Evolutionary conservation across 2,329 filamentous ascomycete genomes (phyloP).

Genomic region (Lachnellula arida): DNA sequence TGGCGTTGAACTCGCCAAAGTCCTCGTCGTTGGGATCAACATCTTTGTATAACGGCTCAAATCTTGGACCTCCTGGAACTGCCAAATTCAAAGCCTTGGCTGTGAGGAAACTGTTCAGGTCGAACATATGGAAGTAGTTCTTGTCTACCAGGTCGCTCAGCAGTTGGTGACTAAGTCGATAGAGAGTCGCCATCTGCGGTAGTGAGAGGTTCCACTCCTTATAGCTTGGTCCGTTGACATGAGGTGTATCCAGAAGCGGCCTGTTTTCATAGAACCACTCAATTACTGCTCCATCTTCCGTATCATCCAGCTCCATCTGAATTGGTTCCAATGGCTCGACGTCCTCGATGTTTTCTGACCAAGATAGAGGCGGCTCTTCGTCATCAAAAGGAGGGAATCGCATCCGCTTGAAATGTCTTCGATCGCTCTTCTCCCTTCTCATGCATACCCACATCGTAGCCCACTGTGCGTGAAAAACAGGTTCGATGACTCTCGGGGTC

Average conservation of each 20-base stretch:
- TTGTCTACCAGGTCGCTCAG: slow-evolving; percentile 89
- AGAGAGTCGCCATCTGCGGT: slow-evolving; percentile 93
- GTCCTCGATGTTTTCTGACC: slow-evolving; percentile 98
- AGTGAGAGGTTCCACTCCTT: slow-evolving; percentile 90
- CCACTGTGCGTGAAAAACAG: slow-evolving; percentile 97
- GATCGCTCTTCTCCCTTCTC: slow-evolving; percentile 95
- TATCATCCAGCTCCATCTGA: slow-evolving; percentile 95
- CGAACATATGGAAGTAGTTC: slow-evolving; percentile 98
- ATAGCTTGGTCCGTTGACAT: slow-evolving; percentile 96
- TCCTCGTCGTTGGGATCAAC: slow-evolving; percentile 98
- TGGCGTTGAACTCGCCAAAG: slow-evolving; percentile 99
- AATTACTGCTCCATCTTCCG: slow-evolving; percentile 83
- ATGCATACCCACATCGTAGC: slow-evolving; percentile 99
- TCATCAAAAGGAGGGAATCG: slow-evolving; percentile 98
- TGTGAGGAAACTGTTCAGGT: slow-evolving; percentile 89
- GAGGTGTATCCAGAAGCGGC: slow-evolving; percentile 81
- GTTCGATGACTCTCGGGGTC: slow-evolving; percentile 92
- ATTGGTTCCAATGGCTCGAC: slow-evolving; percentile 97
- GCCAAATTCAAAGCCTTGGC: slow-evolving; percentile 97
- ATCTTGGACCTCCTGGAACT: slow-evolving; percentile 92
- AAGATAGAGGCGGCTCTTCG: slow-evolving; percentile 93
- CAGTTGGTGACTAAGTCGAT: slow-evolving; percentile 84
- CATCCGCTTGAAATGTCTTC: slow-evolving; percentile 97
- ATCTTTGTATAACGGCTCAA: slow-evolving; percentile 97
- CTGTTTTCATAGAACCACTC: slow-evolving; percentile 98